phyloP scores from a whole-genome alignment of 768 basidiomycete species.

The Tulasnella calospora region DNA sequence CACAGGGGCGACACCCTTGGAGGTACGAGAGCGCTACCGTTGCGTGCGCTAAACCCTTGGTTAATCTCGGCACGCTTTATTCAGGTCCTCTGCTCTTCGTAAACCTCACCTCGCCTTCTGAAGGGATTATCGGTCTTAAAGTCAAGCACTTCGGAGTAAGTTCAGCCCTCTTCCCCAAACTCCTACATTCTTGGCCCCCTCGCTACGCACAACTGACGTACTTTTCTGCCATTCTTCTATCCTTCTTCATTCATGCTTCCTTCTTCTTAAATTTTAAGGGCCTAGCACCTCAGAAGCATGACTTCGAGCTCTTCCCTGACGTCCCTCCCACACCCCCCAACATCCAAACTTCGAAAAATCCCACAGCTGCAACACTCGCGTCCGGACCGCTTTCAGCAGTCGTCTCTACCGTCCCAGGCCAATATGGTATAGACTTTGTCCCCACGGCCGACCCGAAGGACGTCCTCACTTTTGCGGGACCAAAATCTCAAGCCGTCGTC shows the following conservation, averaged over 20 bases:
- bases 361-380: constrained; percentile 51
- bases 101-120: not conserved
- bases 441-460: constrained; percentile 20
- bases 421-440: constrained; percentile 22
- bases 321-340: constrained; percentile 48
- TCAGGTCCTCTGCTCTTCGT: constrained; percentile 8
- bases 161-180: constrained; percentile 39
- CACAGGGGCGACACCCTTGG: constrained; percentile 37
- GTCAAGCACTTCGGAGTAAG: constrained; percentile 17
- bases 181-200: constrained; percentile 43
- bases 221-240: not conserved
- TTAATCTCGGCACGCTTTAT: constrained; percentile 8
- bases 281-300: not conserved
- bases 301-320: constrained; percentile 52
- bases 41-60: constrained; percentile 35
- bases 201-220: not conserved
- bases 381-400: constrained; percentile 58
- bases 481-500: constrained; percentile 33
- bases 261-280: constrained; percentile 3
- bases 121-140: constrained; percentile 4
- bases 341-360: constrained; percentile 38
- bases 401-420: constrained; percentile 33
- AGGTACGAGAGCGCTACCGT: constrained; percentile 53
- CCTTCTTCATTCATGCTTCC: not conserved
- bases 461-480: constrained; percentile 29